A percentile compares a stretch with the other conserved stretches of the same genome.
Conservation (phyloP, 306 rosid genomes). For the Nissolia schottii region DNA sequence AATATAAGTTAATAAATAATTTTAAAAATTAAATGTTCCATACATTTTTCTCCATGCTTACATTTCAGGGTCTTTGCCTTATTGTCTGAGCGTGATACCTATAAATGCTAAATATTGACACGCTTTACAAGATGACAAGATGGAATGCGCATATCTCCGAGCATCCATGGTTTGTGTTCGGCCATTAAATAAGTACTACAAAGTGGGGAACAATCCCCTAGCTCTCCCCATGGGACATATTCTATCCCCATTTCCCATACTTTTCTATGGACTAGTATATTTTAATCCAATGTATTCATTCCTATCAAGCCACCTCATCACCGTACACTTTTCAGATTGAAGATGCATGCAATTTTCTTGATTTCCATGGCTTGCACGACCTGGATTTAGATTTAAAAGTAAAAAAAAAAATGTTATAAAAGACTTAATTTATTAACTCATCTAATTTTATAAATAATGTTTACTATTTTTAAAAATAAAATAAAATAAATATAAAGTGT, state of each 20-base stretch:
- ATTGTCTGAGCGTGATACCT: background rate
- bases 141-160: constrained; percentile 30
- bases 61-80: background rate
- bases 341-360: background rate
- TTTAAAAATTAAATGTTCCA: no score
- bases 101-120: background rate
- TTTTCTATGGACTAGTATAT: background rate
- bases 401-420: no score
- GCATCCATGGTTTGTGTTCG: background rate
- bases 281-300: background rate
- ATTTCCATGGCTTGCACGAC: no score
- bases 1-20: no score
- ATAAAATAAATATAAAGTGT: no score
- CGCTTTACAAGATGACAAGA: constrained; percentile 1
- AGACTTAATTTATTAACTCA: no score
- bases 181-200: background rate
- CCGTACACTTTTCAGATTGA: background rate
- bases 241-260: background rate
- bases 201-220: constrained; percentile 25
- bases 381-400: no score
- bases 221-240: constrained; percentile 14
- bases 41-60: no score
- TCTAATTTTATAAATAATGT: no score
- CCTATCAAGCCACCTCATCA: background rate
- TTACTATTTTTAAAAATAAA: no score